Percentiles rank a stretch among this genome's conserved stretches.
Evolutionary conservation across 768 basidiomycete genomes (phyloP).

Genomic region (Candolleomyces aberdarensis): DNA sequence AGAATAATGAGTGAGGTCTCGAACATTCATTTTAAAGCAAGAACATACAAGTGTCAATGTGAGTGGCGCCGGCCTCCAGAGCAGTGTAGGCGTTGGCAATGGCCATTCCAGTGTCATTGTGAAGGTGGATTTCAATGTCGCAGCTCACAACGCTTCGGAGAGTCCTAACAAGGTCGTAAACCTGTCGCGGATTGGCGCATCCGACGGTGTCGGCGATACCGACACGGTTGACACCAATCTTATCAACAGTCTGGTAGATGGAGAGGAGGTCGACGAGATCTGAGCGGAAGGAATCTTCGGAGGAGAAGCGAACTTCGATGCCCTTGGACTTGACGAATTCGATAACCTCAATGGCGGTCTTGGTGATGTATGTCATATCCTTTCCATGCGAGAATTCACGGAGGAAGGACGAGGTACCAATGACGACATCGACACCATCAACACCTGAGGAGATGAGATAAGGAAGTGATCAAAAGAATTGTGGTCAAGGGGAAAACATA

Average conservation of each 20-base stretch:
- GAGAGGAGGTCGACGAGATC: conserved; percentile 98
- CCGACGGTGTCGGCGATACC: conserved; percentile 99
- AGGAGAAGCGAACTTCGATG: conserved; percentile 99
- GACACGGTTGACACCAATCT: conserved; percentile 97
- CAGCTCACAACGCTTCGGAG: conserved; percentile 94
- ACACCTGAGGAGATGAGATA: conserved; percentile 58
- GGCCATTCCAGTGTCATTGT: conserved; percentile 98
- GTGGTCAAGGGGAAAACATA: conserved; percentile 28
- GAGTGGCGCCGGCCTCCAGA: conserved; percentile 97
- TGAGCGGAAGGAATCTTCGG: conserved; percentile 99
- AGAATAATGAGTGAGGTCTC: conserved; percentile 2
- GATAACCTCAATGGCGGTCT: conserved; percentile 97
- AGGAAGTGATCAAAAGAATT: conserved; percentile 7
- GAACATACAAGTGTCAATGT: conserved; percentile 90
- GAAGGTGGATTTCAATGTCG: conserved; percentile 97
- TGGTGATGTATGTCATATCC: conserved; percentile 99
- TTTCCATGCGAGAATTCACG: conserved; percentile 99
- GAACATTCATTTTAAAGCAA: not conserved
- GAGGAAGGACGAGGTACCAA: conserved; percentile 98
- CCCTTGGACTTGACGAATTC: conserved; percentile 99
- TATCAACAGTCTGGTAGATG: conserved; percentile 99
- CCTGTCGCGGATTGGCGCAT: conserved; percentile 97
- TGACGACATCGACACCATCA: conserved; percentile 98
- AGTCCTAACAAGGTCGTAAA: conserved; percentile 96
- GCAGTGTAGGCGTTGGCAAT: conserved; percentile 99